Evolutionary conservation across 2,329 filamentous ascomycete species (phyloP).

Genomic region (Penicillium sp.): DNA sequence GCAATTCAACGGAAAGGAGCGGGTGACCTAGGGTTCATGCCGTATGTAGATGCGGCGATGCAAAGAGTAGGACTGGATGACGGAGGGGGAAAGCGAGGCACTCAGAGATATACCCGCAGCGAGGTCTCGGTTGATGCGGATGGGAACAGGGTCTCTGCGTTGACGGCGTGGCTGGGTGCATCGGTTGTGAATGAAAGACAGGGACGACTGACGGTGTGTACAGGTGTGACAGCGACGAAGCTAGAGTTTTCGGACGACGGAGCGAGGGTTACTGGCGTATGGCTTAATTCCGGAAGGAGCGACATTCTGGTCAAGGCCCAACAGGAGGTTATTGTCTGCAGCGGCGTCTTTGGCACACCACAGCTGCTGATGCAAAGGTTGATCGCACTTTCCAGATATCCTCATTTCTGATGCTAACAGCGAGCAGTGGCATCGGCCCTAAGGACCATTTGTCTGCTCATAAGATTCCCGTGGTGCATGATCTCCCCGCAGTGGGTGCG

Average conservation of each 20-base stretch:
- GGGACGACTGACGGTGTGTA: neutral
- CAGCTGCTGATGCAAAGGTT: conserved; percentile 1
- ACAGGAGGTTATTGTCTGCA: neutral
- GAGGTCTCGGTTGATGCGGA: conserved; percentile 1
- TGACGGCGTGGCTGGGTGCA: neutral
- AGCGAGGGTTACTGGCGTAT: neutral
- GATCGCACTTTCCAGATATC: neutral
- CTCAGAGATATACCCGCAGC: neutral
- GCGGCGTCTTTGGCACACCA: conserved; percentile 2
- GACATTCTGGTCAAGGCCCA: neutral
- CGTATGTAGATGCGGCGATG: neutral
- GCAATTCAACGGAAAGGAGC: neutral
- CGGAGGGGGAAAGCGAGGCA: neutral
- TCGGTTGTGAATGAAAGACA: neutral
- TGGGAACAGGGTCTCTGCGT: neutral
- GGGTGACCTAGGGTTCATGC: neutral
- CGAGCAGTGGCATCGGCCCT: neutral
- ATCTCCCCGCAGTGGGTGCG: neutral
- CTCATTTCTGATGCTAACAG: neutral
- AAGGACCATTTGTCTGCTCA: conserved; percentile 1
- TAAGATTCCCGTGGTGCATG: neutral
- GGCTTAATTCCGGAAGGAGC: neutral
- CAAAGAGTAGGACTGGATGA: neutral
- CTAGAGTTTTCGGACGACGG: neutral
- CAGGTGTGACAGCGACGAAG: neutral